Conservation (phyloP, 164 flowering plant genomes). For the Saururus chinensis region DNA sequence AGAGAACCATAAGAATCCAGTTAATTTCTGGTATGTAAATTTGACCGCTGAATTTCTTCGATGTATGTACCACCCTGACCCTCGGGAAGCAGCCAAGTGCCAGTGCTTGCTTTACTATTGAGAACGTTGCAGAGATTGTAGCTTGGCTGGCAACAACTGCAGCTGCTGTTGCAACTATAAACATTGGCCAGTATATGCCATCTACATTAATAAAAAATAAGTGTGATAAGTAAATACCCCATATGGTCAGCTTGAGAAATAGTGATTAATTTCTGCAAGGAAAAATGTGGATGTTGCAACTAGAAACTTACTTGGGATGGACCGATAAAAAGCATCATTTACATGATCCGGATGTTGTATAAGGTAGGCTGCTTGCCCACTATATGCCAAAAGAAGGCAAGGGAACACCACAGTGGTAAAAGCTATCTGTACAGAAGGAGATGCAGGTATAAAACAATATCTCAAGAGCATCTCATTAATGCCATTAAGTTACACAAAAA, state of each 20-base stretch:
- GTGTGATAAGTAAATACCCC: neutral
- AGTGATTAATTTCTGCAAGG: neutral
- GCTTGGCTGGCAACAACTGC: slow-evolving; percentile 94
- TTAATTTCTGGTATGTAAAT: slow-evolving; percentile 86
- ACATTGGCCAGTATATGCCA: slow-evolving; percentile 79
- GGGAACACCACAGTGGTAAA: slow-evolving; percentile 88
- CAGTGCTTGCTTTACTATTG: slow-evolving; percentile 79
- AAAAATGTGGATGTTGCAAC: neutral
- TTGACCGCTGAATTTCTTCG: slow-evolving; percentile 66
- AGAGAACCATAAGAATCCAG: slow-evolving; percentile 82
- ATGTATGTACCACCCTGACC: slow-evolving; percentile 82
- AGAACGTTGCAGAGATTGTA: slow-evolving; percentile 81
- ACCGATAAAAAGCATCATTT: slow-evolving; percentile 70
- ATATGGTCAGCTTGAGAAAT: neutral
- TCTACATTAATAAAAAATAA: slow-evolving; percentile 32
- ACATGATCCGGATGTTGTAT: slow-evolving; percentile 52
- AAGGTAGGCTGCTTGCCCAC: slow-evolving; percentile 95
- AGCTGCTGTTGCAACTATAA: slow-evolving; percentile 72
- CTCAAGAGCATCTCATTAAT: neutral
- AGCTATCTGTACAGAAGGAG: slow-evolving; percentile 34
- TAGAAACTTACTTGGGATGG: slow-evolving; percentile 65
- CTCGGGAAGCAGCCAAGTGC: slow-evolving; percentile 88
- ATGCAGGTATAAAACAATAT: neutral
- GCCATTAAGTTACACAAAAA: neutral
- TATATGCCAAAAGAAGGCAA: slow-evolving; percentile 83